Evolutionary conservation across 345 rosid genomes (phyloP).

Genomic region (Lumnitzera racemosa): DNA sequence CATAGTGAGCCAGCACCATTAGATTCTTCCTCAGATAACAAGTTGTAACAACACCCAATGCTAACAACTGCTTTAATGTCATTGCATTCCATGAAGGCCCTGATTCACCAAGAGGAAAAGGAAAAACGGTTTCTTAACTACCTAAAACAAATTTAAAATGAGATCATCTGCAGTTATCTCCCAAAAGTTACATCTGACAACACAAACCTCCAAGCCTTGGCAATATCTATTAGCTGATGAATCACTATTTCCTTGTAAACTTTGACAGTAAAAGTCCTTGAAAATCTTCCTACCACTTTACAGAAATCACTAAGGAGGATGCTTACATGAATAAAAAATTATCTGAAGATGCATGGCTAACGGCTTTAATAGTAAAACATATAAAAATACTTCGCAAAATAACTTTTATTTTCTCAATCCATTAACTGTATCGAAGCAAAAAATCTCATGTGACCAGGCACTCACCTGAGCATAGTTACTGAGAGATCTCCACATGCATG

Average conservation of each 20-base stretch:
- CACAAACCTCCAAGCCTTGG: no score
- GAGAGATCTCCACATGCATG: constrained; percentile 99
- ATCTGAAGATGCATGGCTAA: no score
- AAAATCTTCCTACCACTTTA: no score
- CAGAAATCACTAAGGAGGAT: no score
- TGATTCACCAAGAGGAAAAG: constrained; percentile 18
- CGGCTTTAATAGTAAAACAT: no score
- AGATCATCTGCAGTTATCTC: not conserved
- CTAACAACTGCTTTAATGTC: constrained; percentile 78
- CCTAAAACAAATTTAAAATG: not conserved
- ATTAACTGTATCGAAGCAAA: no score
- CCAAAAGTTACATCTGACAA: not conserved
- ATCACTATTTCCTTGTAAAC: no score
- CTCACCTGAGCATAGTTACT: constrained; percentile 83
- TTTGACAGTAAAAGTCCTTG: no score
- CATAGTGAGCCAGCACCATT: constrained; percentile 26
- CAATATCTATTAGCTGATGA: no score
- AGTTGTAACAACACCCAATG: constrained; percentile 95
- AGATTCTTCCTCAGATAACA: constrained; percentile 54
- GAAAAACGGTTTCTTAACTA: not conserved
- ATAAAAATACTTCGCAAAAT: no score
- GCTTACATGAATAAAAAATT: no score
- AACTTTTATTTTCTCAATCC: no score
- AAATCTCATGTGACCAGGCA: constrained; percentile 5
- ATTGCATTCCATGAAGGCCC: constrained; percentile 63